A percentile compares a stretch with the other conserved stretches of the same genome.
Conservation (phyloP, 2,329 filamentous ascomycete genomes). For the Neonectria ditissima region DNA sequence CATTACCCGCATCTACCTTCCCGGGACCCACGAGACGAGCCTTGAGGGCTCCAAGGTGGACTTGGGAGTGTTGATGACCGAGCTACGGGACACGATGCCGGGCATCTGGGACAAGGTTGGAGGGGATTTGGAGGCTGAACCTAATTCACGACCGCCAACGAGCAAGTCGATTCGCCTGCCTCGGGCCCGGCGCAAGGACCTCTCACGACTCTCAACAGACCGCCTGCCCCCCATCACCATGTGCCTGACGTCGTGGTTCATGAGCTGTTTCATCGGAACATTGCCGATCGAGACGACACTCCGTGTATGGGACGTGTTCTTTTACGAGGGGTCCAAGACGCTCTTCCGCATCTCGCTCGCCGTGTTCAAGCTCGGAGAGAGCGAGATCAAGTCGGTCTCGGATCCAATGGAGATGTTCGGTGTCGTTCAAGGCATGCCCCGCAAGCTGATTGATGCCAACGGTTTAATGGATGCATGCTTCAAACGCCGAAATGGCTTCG, state of each 20-base stretch:
- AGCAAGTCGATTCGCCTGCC: slow-evolving; percentile 51
- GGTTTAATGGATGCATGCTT: slow-evolving; percentile 85
- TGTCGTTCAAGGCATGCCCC: slow-evolving; percentile 87
- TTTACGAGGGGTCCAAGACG: slow-evolving; percentile 94
- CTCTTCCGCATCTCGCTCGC: slow-evolving; percentile 91
- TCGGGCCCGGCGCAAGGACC: slow-evolving; percentile 54
- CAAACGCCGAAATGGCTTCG: slow-evolving; percentile 82
- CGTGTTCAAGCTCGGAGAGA: slow-evolving; percentile 90
- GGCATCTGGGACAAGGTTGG: slow-evolving; percentile 90
- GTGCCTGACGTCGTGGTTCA: slow-evolving; percentile 96
- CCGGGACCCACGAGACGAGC: slow-evolving; percentile 90
- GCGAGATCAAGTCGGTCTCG: slow-evolving; percentile 79
- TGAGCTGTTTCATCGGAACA: slow-evolving; percentile 95
- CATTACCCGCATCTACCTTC: slow-evolving; percentile 88
- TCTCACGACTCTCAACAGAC: slow-evolving; percentile 55
- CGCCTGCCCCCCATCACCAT: slow-evolving; percentile 90
- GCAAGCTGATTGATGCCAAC: slow-evolving; percentile 85
- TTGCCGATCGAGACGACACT: slow-evolving; percentile 92
- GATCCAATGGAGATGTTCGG: slow-evolving; percentile 98
- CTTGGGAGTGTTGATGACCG: slow-evolving; percentile 90
- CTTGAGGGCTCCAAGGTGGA: slow-evolving; percentile 95
- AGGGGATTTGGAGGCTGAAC: slow-evolving; percentile 73
- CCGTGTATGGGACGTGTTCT: slow-evolving; percentile 94
- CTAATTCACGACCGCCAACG: slow-evolving; percentile 52
- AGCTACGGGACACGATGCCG: slow-evolving; percentile 85